Base-by-base conservation (phyloP, 1,139 yeast genomes). In the Debaryomyces robertsiae region DNA sequence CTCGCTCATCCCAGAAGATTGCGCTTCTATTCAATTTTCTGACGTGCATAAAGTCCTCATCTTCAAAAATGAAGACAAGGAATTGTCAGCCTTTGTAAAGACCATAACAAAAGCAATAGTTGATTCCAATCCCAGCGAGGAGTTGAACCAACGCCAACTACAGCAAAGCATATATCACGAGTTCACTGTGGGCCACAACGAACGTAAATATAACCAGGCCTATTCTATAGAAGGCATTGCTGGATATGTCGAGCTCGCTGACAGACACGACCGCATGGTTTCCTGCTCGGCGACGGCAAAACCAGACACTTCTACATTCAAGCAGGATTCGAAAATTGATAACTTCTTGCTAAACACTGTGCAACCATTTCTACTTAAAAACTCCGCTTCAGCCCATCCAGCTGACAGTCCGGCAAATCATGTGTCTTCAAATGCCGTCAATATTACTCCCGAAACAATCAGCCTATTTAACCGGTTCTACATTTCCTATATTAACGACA, bases 381-480 rank as follows among this genome's bases (percentile, higher is more conserved):
- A 15, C 25, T 33, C 36, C 3, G 11, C 17, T 17, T 24, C 23
- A 25, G 11, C 14, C 4, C n/a, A 11, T 15, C 7, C 19, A 24
- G 30, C 9, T 4, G 17, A 16, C 18, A 16, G 28, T 31, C 24
- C 14, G 7, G 13, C 35, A 10, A 24, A 31, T 15, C 19, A 10
- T 13, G 13, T 13, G 16, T 15, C 15, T 15, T 29, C 22, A 6
- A 15, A 30, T 30, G 15, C 22, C 29, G 29, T 43, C 7, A 9
- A 33, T 7, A 32, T 45, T n/a, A 30, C 46, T 3, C 36, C 31
- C 7, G 28, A 42, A 4, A 50, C 54, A 2, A 32, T 40, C 17
- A 34, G 39, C 15, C 40, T 50, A n/a, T 50, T 50, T 36, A 47
- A 46, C 34, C 38, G 34, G 17, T 50, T 50, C 36, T 50, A 50